Conservation (phyloP, 1,284 basidiomycete species). For the Kwoniella shivajii region DNA sequence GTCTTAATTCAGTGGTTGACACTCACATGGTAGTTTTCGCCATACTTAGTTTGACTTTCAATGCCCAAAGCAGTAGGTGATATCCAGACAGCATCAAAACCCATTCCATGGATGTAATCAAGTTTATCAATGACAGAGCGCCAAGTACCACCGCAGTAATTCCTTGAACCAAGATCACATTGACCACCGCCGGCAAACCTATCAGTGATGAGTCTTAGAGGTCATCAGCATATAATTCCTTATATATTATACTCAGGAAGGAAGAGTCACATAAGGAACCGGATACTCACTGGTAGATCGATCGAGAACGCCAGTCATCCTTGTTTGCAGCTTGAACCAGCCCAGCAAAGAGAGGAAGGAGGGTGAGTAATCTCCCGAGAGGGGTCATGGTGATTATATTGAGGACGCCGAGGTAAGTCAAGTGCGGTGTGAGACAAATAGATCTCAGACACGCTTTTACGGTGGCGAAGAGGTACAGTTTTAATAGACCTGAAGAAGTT, state of each 20-base stretch:
- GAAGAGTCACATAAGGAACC: not conserved
- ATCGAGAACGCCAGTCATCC: conserved; percentile 37
- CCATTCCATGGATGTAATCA: conserved; percentile 73
- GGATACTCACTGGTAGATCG: conserved; percentile 40
- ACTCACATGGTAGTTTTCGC: conserved; percentile 40
- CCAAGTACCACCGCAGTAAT: conserved; percentile 75
- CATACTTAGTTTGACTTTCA: conserved; percentile 64
- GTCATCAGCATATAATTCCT: not conserved
- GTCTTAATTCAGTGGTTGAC: not conserved
- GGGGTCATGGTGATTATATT: conserved; percentile 9
- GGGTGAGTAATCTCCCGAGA: conserved; percentile 13
- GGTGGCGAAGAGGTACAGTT: not conserved
- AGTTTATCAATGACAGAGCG: conserved; percentile 67
- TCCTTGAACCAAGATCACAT: conserved; percentile 59
- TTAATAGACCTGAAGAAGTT: not conserved
- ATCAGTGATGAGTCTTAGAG: conserved; percentile 65
- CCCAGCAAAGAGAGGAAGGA: conserved; percentile 20
- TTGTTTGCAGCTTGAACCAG: conserved; percentile 28
- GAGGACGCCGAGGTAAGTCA: not conserved
- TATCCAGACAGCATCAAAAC: conserved; percentile 67
- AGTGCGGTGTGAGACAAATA: too few relatives aligned
- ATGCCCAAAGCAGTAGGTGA: conserved; percentile 55
- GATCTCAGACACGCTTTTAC: not conserved
- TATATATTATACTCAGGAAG: not conserved
- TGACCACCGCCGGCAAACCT: conserved; percentile 64